Percentiles rank a stretch among this genome's conserved stretches.
Evolutionary conservation across 768 basidiomycete species (phyloP).

Genomic region (Trichaptum fuscoviolaceum): DNA sequence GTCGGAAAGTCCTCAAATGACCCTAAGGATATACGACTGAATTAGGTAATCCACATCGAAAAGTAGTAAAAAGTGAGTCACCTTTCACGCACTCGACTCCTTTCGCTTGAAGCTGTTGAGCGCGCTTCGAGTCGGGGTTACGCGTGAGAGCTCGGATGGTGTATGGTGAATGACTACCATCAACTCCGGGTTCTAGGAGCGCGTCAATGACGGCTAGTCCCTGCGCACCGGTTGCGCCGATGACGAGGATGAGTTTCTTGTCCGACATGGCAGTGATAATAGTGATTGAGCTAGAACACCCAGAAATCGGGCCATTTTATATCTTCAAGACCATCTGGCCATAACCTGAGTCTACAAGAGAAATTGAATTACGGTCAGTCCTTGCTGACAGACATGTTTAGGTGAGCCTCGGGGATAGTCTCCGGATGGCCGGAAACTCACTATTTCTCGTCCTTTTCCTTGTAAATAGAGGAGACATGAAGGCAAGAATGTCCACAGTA

Average conservation of each 20-base stretch:
- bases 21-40: slow-evolving; percentile 18
- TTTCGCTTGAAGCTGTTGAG: slow-evolving; percentile 28
- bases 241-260: slow-evolving; percentile 37
- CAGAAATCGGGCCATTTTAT: too few relatives aligned
- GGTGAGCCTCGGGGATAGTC: too few relatives aligned
- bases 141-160: slow-evolving; percentile 39
- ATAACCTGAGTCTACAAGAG: too few relatives aligned
- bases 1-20: slow-evolving; percentile 28
- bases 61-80: slow-evolving; percentile 6
- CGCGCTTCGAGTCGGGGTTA: slow-evolving; percentile 27
- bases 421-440: too few relatives aligned
- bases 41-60: not conserved
- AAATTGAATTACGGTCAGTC: too few relatives aligned
- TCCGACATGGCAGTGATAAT: not conserved
- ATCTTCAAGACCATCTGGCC: too few relatives aligned
- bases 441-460: too few relatives aligned
- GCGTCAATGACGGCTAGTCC: slow-evolving; percentile 35
- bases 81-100: slow-evolving; percentile 37
- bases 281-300: too few relatives aligned
- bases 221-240: slow-evolving; percentile 44
- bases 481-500: too few relatives aligned
- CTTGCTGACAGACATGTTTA: too few relatives aligned
- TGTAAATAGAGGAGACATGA: too few relatives aligned
- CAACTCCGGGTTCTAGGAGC: slow-evolving; percentile 28
- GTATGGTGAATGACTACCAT: slow-evolving; percentile 38